Evolutionary conservation across 495 filamentous ascomycete species (phyloP).

Genomic region (Hamigera avellanea): DNA sequence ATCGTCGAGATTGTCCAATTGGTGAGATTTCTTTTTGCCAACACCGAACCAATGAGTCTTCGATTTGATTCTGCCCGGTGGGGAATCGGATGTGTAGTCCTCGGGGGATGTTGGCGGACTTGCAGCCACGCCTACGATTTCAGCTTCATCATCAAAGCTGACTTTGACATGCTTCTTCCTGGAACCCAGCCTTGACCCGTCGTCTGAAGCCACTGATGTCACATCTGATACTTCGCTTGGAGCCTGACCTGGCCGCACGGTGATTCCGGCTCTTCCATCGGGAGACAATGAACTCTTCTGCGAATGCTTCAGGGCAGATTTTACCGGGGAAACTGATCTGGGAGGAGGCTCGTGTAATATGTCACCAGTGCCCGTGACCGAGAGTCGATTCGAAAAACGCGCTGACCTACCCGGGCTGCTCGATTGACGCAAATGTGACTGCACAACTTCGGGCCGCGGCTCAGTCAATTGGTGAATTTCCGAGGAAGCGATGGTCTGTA

Average conservation of each 20-base stretch:
- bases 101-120: conserved; percentile 38
- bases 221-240: conserved; percentile 50
- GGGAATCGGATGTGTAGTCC: conserved; percentile 36
- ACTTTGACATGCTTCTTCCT: conserved; percentile 66
- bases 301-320: conserved; percentile 71
- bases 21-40: conserved; percentile 32
- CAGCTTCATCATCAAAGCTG: conserved; percentile 72
- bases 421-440: conserved; percentile 24
- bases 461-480: conserved; percentile 3
- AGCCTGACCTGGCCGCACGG: conserved; percentile 21
- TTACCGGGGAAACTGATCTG: conserved; percentile 71
- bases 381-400: conserved; percentile 55
- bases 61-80: conserved; percentile 28
- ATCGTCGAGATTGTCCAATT: conserved; percentile 32
- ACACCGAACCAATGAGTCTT: conserved; percentile 44
- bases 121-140: conserved; percentile 49
- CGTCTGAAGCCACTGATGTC: conserved; percentile 48
- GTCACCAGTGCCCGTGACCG: conserved; percentile 36
- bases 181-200: conserved; percentile 30
- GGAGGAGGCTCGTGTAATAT: conserved; percentile 62
- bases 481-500: conserved; percentile 10
- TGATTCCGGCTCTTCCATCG: conserved; percentile 15
- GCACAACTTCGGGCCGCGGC: conserved; percentile 7
- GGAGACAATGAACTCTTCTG: conserved; percentile 41
- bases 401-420: conserved; percentile 57